Percentiles rank a stretch among this genome's conserved stretches.
Evolutionary conservation across 345 rosid species (phyloP).

Genomic region (Balakata baccata): DNA sequence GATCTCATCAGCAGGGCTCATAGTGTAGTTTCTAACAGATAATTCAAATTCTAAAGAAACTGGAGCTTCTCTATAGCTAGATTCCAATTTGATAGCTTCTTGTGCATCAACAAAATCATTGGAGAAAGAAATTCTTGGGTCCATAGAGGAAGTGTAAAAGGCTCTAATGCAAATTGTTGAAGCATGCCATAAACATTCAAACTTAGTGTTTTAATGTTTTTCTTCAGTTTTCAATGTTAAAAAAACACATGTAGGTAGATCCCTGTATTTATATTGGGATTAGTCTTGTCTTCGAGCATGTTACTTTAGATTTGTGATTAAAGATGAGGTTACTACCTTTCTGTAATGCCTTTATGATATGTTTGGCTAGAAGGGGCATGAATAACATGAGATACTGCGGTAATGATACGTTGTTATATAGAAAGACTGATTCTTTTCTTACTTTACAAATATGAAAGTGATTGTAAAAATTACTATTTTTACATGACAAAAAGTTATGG

Average conservation of each 20-base stretch:
- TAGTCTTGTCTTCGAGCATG: conserved; percentile 37
- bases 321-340: conserved; percentile 9
- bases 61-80: conserved; percentile 72
- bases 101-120: conserved; percentile 60
- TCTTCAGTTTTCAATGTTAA: not conserved
- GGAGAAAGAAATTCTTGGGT: conserved; percentile 95
- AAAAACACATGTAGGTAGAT: conserved; percentile 38
- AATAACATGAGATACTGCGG: no score
- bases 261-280: conserved; percentile 32
- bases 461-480: no score
- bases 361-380: not conserved
- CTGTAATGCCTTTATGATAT: not conserved
- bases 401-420: no score
- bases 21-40: conserved; percentile 44
- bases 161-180: conserved; percentile 39
- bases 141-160: conserved; percentile 34
- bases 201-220: conserved; percentile 8
- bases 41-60: conserved; percentile 80
- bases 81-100: conserved; percentile 32
- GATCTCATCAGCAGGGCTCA: conserved; percentile 76
- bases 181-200: conserved; percentile 31
- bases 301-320: conserved; percentile 49
- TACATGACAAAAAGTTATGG: not conserved
- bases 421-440: no score
- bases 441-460: no score